Base-by-base conservation (phyloP, 1,139 yeast genomes). In the Lodderomyces beijingensis region DNA sequence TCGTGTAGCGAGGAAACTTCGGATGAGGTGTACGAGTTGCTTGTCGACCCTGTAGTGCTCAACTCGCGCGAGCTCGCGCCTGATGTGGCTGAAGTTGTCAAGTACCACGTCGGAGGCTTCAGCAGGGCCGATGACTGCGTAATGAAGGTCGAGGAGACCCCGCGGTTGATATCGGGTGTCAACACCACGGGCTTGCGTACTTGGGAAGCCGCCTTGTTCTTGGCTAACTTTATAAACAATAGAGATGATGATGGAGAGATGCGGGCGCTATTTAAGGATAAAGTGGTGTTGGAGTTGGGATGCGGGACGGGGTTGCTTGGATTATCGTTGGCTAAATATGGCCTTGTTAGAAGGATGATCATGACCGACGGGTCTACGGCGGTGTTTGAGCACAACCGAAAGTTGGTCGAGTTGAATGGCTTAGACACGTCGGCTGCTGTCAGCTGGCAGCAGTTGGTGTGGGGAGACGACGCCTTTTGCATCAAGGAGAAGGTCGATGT, bases 221-320 rank as follows among this genome's bases (percentile, higher is more conserved):
- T 88, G 12, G 59, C 80, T 6, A 66, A 75, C 31, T 9, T 21
- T 8, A n/a, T 19, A 15, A 8, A 12, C 4, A 12, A 10, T 8
- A 5, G 13, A 4, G 19, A 33, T 4, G 38, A 41, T 3, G 7
- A 7, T 19, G 21, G 21, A 8, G n/a, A n/a, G n/a, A n/a, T n/a
- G n/a, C n/a, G n/a, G n/a, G 38, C 34, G 13, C 32, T 47, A 22
- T 36, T 48, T 27, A 27, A 16, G 4, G 43, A 45, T 5, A 49
- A 54, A 23, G 50, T 50, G 0, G 53, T 84, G 0, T 51, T 87
- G 17, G 97, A 89, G 48, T 56, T 89, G 18, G 97, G 97, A 0
- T 75, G 93, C 15, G 97, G 97, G 0, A 87, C 97, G 0, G 96
- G 96, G 0, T 57, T 89, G n/a, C 81, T 84, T 1, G 79, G 94